Evolutionary conservation across 164 flowering plant genomes (phyloP).

Genomic region (Berberis thunbergii): DNA sequence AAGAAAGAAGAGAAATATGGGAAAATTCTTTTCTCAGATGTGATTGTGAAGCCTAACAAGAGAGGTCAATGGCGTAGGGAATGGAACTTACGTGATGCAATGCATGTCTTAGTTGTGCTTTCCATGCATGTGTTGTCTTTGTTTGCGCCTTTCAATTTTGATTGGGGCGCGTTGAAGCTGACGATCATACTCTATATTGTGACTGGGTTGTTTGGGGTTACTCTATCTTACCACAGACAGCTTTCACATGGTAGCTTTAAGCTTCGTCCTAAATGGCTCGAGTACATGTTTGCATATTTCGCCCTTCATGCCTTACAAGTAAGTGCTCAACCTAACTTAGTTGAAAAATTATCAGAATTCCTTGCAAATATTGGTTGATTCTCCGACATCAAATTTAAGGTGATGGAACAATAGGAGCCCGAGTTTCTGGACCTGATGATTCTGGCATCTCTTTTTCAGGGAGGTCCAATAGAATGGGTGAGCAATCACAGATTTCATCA

Average conservation of each 20-base stretch:
- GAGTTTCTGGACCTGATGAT: no score
- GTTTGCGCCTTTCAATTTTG: constrained; percentile 61
- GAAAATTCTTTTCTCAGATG: no score
- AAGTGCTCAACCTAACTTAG: not conserved
- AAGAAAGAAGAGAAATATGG: no score
- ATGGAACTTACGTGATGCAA: constrained; percentile 39
- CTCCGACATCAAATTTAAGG: no score
- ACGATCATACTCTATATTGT: constrained; percentile 42
- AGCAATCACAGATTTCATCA: no score
- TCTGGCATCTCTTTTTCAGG: no score
- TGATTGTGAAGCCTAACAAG: not conserved
- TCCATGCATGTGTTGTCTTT: constrained; percentile 45
- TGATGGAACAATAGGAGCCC: no score
- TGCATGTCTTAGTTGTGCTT: constrained; percentile 28
- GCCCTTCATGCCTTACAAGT: constrained; percentile 77
- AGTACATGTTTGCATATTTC: constrained; percentile 70
- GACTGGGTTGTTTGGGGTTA: constrained; percentile 65
- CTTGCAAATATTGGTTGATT: no score
- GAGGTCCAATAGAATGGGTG: no score
- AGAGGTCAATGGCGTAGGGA: constrained; percentile 21
- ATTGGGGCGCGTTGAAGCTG: constrained; percentile 49
- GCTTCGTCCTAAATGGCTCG: constrained; percentile 72
- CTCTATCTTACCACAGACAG: constrained; percentile 67
- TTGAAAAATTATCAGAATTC: not conserved
- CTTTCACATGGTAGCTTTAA: constrained; percentile 72